Evolutionary conservation across 345 rosid species (phyloP), one percentile per base, ranked within the genome.

Genomic region (Garcia nutans): DNA sequence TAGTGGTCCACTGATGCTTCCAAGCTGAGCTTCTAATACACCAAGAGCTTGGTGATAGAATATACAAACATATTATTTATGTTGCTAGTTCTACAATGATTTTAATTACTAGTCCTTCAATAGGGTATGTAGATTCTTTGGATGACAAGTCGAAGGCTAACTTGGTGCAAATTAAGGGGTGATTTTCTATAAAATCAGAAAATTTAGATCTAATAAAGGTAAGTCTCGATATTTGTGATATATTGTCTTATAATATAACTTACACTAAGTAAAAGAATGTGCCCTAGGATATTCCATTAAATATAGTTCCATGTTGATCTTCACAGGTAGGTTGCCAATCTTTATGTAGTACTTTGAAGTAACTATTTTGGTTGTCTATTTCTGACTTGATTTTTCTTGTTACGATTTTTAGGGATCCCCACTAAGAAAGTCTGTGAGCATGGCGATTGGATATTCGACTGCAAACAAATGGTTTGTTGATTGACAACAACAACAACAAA

Each of bases 151-250:
- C 97, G 45, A 96, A 93, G 88, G 85, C 93, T 68, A 96, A 88
- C 81, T 85, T 93, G 66, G 97, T 96, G 80, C 98, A 96, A 82
- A 92, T 93, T 75, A 96, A 92, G 85, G 99, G 99, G 73, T 81
- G 98, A 70, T 96, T 96, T 81, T 96, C 98, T 28, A 98, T 96
- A 63, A 96, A 98, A 79, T 96, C 98, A 74, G 99, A 92, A 85
- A 96, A 90, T 83, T 74, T 96, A 58, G 98, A 96, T 87, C 97
- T 92, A 81, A 88, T 79, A 67, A 96, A 96, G 97, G 99, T 93
- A 83, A 79, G 54, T 23, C 65, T 87, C 70, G 64, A 71, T 74
- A 73, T 55, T 74, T 20, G 22, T 71, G 66, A 67, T 41, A 59
- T 67, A n/a, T 55, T 74, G 31, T 73, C 15, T 75, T 79, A 33